These are phyloP conservation scores for Nannochloropsis granulata DNA, from an alignment of 108 stramenopile genomes.

Conservation along the genomic window DNA sequence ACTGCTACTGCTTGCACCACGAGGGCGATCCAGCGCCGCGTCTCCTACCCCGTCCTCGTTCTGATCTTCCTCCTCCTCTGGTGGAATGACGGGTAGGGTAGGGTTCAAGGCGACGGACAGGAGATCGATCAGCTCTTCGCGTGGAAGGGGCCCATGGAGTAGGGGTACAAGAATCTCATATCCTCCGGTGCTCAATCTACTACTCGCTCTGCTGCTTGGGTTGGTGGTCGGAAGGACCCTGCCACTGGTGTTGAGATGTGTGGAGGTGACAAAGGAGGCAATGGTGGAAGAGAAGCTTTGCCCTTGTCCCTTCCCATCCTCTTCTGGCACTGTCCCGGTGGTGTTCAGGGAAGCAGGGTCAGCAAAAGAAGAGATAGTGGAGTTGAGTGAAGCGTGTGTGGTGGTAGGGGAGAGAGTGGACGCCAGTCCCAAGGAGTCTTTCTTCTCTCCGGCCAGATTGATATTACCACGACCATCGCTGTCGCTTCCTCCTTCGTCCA, in stretches of 20 bases:
- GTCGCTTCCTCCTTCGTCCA: no score
- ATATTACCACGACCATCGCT: no score
- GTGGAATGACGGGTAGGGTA: neutral
- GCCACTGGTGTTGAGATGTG: neutral
- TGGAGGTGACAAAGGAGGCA: neutral
- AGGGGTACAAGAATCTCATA: neutral
- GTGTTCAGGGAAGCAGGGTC: neutral
- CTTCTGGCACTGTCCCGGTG: neutral
- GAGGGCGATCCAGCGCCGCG: neutral
- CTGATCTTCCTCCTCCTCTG: neutral
- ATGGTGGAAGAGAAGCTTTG: neutral
- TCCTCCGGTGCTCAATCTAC: neutral
- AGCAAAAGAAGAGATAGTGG: neutral
- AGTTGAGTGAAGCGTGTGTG: neutral
- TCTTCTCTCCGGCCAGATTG: neutral
- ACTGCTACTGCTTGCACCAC: neutral
- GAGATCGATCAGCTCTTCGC: neutral
- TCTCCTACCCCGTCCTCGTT: neutral
- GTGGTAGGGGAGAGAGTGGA: neutral
- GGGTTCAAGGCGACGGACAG: neutral
- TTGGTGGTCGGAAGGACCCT: neutral
- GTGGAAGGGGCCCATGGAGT: neutral
- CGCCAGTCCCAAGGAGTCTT: neutral
- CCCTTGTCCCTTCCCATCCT: neutral
- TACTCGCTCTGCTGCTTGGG: neutral